Base-by-base conservation (phyloP, 345 rosid genomes). In the Heritiera fomes region DNA sequence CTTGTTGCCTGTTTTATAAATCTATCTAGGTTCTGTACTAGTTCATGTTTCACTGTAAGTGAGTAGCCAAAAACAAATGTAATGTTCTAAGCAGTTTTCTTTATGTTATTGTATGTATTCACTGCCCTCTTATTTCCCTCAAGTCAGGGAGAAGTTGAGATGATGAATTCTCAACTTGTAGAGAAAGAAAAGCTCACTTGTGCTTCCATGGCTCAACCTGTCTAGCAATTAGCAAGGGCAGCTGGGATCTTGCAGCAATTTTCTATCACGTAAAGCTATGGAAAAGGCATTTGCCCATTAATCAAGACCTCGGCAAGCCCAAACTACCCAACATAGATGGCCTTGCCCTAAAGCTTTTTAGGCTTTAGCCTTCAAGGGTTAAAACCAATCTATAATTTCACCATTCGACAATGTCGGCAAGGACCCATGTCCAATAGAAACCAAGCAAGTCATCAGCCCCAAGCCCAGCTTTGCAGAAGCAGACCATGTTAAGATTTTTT, bases 11-110 rank as follows among this genome's bases (percentile, higher is more conserved):
- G 55, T 71, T 79, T 77, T 56, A 78, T 77, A 71, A 23, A 23
- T 23, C 28, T 71, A 75, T 65, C 28, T 63, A 86, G 74, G 72
- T 64, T 55, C 73, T 82, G 84, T 78, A 77, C 47, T 66, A 50
- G 53, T 68, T 43, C n/a, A 68, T 73, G 78, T 61, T 77, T 70
- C 38, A 3, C 66, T 75, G 45, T 62, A 53, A 72, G 52, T 13
- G 71, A 77, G 47, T 76, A 79, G 76, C 75, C 32, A 41, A 41
- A 18, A 80, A 63, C 11, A 72, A 30, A 71, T 38, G 70, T 73
- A 67, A 68, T 71, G 52, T 65, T 47, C 41, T 23, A 66, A 52
- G 56, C 53, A 55, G 11, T 38, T 23, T 23, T 61, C 12, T 20
- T 34, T 41, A 14, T 74, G 46, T 75, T 7, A 53, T 23, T 50